Percentiles rank a stretch among this genome's conserved stretches.
These are phyloP conservation scores for Kwoniella shivajii DNA, from an alignment of 1,284 basidiomycete species.

Conservation along the genomic window DNA sequence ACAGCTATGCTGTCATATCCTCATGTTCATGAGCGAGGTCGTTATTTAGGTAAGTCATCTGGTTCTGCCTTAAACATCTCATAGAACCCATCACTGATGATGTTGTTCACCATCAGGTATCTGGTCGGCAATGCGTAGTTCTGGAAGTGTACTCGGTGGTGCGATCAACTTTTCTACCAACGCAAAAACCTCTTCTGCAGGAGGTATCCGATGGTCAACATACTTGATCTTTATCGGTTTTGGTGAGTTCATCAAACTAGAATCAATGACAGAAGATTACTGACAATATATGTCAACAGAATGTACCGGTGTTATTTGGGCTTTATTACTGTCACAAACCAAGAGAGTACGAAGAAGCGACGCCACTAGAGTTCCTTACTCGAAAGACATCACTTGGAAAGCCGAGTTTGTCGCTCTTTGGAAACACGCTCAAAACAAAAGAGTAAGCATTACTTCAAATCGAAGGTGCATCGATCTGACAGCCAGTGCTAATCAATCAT, in stretches of 20 bases:
- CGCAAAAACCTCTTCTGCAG: conserved; percentile 15
- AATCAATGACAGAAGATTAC: not conserved
- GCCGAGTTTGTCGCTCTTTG: conserved; percentile 25
- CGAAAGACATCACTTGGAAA: conserved; percentile 21
- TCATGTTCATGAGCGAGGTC: conserved; percentile 22
- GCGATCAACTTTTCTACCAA: conserved; percentile 36
- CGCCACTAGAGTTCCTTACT: conserved; percentile 29
- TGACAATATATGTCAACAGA: conserved; percentile 7
- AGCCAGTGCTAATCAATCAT: not conserved
- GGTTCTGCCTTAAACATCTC: not conserved
- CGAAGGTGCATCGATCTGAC: not conserved
- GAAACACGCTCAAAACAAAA: conserved; percentile 17
- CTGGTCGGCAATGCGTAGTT: conserved; percentile 35
- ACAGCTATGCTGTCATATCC: conserved; percentile 44
- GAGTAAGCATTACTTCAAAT: conserved; percentile 14
- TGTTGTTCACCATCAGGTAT: conserved; percentile 11
- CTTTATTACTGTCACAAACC: conserved; percentile 28
- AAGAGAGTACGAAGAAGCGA: conserved; percentile 32
- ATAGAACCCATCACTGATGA: not conserved
- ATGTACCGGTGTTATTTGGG: conserved; percentile 25
- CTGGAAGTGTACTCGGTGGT: conserved; percentile 31
- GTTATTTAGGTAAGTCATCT: conserved; percentile 23
- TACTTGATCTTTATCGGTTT: conserved; percentile 38
- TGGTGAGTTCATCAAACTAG: conserved; percentile 19
- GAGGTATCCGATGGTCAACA: conserved; percentile 31